Evolutionary conservation across 768 basidiomycete genomes (phyloP), one percentile per base, ranked within the genome.

Genomic region (Cystobasidium tubakii): DNA sequence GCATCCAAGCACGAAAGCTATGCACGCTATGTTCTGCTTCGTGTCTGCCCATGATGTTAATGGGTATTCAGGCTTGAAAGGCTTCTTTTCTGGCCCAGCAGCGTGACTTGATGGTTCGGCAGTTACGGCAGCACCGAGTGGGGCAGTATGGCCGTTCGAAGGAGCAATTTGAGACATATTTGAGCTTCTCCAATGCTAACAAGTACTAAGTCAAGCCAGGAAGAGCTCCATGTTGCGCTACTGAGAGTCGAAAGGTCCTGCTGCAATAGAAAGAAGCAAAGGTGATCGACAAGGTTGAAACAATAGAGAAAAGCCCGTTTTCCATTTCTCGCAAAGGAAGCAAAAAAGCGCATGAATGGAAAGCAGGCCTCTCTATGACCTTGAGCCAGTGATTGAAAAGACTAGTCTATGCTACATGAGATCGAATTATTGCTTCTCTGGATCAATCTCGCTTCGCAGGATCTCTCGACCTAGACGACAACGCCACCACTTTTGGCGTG

Each of bases 1-100:
- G 19, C 82, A 82, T n/a, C 95, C 95, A 4, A 99, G 86, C n/a
- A 88, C 76, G 80, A 95, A 93, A 0, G 93, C 88, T 77, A 96
- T 88, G 34, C 86, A 84, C 0, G 90, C 86, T 0, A 86, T 88
- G 2, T 86, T 86, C 50, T 95, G 84, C 0, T 90, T 92, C 17
- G 95, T 95, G 23, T 75, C 63, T 23, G 29, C 55, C 69, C 69
- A 71, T 21, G 29, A 42, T 29, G 43, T 39, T n/a, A 71, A 53
- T n/a, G 69, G 69, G 25, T 39, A 71, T 31, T 17, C 12, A 36
- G 43, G 29, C 31, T 57, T 60, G 55, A 62, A 36, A 31, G 69
- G 50, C 69, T 60, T 71, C 3, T 31, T 67, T 44, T 42, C 36
- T 36, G 9, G 4, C 3, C 4, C 63, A 29, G 10, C 9, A 19